Conservation (phyloP, 441 rosid species). For the Sinapis alba region DNA sequence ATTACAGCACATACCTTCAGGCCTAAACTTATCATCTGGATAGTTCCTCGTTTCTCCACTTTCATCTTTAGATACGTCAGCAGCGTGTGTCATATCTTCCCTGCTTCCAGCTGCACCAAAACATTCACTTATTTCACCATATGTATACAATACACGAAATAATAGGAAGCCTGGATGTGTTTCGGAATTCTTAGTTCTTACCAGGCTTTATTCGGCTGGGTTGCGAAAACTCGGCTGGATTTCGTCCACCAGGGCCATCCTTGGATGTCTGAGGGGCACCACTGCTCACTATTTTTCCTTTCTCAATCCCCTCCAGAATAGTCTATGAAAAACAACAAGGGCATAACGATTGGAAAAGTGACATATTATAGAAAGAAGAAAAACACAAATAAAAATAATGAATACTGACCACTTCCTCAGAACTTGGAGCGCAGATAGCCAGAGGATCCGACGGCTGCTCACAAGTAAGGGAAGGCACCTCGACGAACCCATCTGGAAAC, state of each 20-base stretch:
- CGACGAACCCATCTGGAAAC: constrained; percentile 60
- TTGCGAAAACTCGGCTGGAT: constrained; percentile 52
- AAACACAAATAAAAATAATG: background rate
- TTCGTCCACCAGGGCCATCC: constrained; percentile 72
- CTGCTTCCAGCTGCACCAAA: constrained; percentile 67
- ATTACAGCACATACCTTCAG: constrained; percentile 62
- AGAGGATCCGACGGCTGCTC: constrained; percentile 79
- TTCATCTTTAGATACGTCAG: constrained; percentile 61
- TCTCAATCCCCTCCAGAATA: constrained; percentile 81
- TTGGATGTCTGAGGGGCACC: constrained; percentile 85
- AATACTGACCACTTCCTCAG: constrained; percentile 77
- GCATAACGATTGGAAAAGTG: constrained; percentile 30
- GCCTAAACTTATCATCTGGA: constrained; percentile 53
- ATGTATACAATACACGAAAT: constrained; percentile 19
- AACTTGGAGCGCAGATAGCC: constrained; percentile 71
- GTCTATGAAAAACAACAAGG: constrained; percentile 46
- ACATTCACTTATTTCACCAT: constrained; percentile 35
- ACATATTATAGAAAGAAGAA: constrained; percentile 23
- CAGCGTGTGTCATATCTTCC: constrained; percentile 57
- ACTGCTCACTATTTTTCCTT: constrained; percentile 84
- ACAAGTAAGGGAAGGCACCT: constrained; percentile 75
- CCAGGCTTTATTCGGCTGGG: constrained; percentile 76
- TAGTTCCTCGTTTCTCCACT: constrained; percentile 48
- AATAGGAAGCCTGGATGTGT: constrained; percentile 15
- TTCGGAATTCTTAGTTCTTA: constrained; percentile 43